Conservation (phyloP, 2,329 filamentous ascomycete species). For the Calonectria fujianensis region DNA sequence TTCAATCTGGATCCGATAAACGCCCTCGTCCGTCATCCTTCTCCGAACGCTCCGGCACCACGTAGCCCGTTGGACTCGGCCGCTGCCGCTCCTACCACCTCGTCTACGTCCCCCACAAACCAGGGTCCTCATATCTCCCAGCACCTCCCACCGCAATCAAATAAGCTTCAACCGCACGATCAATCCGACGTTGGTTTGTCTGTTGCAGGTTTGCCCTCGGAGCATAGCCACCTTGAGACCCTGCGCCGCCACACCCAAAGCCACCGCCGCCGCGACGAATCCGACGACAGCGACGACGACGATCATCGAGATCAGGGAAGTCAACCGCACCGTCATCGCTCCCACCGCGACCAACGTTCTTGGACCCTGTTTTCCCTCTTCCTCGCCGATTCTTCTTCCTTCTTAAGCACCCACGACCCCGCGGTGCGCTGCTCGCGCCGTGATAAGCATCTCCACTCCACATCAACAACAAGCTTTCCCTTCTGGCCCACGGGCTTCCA, state of each 20-base stretch:
- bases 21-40: slow-evolving; percentile 53
- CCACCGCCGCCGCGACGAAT: slow-evolving; percentile 46
- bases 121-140: slow-evolving; percentile 45
- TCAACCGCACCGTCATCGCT: slow-evolving; percentile 47
- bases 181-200: slow-evolving; percentile 24
- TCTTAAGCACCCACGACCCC: slow-evolving; percentile 40
- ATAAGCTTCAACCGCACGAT: slow-evolving; percentile 16
- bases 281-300: slow-evolving; percentile 45
- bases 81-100: slow-evolving; percentile 25
- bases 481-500: slow-evolving; percentile 69
- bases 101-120: slow-evolving; percentile 27
- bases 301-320: slow-evolving; percentile 48
- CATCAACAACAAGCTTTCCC: slow-evolving; percentile 40
- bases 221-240: slow-evolving; percentile 49
- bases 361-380: slow-evolving; percentile 48
- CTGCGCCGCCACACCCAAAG: slow-evolving; percentile 37
- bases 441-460: slow-evolving; percentile 70
- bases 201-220: slow-evolving; percentile 6
- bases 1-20: slow-evolving; percentile 76
- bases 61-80: slow-evolving; percentile 36
- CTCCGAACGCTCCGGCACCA: slow-evolving; percentile 52
- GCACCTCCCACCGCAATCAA: slow-evolving; percentile 40
- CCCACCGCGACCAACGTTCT: slow-evolving; percentile 40
- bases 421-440: slow-evolving; percentile 66
- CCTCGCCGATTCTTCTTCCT: slow-evolving; percentile 39